Evolutionary conservation across 257 asterid species (phyloP).

Genomic region (Coffea eugenioides): DNA sequence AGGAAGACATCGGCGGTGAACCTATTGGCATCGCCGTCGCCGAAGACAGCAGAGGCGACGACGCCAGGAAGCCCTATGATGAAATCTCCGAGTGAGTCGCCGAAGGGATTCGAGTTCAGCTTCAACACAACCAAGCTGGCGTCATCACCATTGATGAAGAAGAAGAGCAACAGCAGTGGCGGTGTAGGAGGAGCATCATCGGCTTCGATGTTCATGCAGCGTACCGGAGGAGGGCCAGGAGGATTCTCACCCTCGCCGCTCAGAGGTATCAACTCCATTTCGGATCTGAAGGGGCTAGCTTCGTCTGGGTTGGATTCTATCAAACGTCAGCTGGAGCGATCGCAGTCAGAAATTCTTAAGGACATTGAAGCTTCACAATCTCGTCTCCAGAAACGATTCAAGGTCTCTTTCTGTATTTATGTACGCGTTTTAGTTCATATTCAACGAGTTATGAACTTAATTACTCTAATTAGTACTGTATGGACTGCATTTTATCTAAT

Average conservation of each 20-base stretch:
- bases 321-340: conserved; percentile 58
- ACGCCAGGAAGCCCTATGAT: conserved; percentile 34
- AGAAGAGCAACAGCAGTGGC: conserved; percentile 23
- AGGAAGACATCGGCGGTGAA: conserved; percentile 45
- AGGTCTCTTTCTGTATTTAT: conserved; percentile 38
- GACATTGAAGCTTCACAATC: conserved; percentile 66
- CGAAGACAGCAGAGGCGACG: conserved; percentile 28
- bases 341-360: conserved; percentile 72
- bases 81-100: conserved; percentile 49
- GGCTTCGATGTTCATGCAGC: conserved; percentile 36
- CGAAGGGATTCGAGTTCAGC: conserved; percentile 46
- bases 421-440: neutral
- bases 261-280: conserved; percentile 46
- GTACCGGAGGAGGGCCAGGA: conserved; percentile 27
- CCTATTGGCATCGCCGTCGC: conserved; percentile 33
- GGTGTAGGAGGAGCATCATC: conserved; percentile 26
- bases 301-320: conserved; percentile 49
- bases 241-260: conserved; percentile 30
- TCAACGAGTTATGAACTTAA: neutral
- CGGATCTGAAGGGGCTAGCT: conserved; percentile 69
- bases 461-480: neutral
- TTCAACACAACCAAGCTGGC: conserved; percentile 33
- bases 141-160: conserved; percentile 37
- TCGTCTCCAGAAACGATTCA: conserved; percentile 76
- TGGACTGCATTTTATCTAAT: neutral